Evolutionary conservation across 805 yeast genomes (phyloP).

Genomic region (Wickerhamiella vanderwaltii): DNA sequence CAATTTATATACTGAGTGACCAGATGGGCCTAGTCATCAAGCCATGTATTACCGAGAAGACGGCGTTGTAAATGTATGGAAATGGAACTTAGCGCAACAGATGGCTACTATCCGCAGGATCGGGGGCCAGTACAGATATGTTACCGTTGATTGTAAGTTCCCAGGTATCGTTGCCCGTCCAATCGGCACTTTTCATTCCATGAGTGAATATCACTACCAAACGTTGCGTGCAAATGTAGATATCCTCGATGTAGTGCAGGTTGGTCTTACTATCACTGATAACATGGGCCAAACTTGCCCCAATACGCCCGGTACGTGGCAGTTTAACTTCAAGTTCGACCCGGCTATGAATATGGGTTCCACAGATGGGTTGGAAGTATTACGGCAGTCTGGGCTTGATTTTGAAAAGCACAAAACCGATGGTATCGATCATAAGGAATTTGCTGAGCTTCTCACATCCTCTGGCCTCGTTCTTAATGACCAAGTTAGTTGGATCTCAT

Average conservation of each 20-base stretch:
- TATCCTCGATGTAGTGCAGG: constrained; percentile 70
- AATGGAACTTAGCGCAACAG: constrained; percentile 31
- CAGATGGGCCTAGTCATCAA: too few species aligned
- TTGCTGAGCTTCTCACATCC: constrained; percentile 73
- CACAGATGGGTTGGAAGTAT: constrained; percentile 67
- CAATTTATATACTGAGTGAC: too few species aligned
- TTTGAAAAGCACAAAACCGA: constrained; percentile 57
- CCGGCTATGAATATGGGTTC: constrained; percentile 68
- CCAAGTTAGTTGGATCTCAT: constrained; percentile 74
- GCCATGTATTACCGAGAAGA: constrained; percentile 9
- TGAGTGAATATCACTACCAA: constrained; percentile 90
- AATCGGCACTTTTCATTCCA: constrained; percentile 80
- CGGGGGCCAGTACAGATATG: constrained; percentile 29
- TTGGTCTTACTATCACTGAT: constrained; percentile 68
- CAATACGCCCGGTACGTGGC: constrained; percentile 74
- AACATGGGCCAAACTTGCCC: constrained; percentile 58
- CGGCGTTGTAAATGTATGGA: constrained; percentile 32
- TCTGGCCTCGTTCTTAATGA: constrained; percentile 72
- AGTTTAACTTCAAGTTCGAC: constrained; percentile 82
- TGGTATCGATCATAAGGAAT: constrained; percentile 69
- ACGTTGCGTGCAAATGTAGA: constrained; percentile 88
- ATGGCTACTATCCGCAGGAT: constrained; percentile 30
- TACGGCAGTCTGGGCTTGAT: constrained; percentile 73
- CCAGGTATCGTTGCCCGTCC: constrained; percentile 96
- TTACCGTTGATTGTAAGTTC: constrained; percentile 71